Evolutionary conservation across 345 rosid species (phyloP).

Genomic region (Conringia planisiliqua): DNA sequence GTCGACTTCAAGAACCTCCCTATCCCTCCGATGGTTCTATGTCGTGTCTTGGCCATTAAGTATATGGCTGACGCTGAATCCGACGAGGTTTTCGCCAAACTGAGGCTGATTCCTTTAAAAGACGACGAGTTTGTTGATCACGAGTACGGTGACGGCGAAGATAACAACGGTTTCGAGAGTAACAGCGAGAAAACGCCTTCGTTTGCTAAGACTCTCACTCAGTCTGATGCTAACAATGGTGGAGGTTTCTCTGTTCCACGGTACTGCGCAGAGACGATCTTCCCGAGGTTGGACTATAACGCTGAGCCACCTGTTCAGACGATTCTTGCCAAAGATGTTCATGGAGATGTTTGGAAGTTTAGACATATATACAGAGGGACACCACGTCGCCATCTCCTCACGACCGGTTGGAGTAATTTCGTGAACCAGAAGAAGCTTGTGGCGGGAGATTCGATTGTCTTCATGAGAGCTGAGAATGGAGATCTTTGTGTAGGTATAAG

Average conservation of each 20-base stretch:
- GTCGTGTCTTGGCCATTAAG: conserved; percentile 61
- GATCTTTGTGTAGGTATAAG: conserved; percentile 93
- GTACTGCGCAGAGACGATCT: conserved; percentile 97
- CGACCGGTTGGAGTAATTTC: conserved; percentile 98
- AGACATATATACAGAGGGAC: conserved; percentile 97
- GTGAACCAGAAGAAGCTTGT: conserved; percentile 97
- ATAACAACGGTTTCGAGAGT: conserved; percentile 36
- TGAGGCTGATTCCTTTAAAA: conserved; percentile 53
- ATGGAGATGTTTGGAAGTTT: conserved; percentile 85
- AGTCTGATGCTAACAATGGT: conserved; percentile 97
- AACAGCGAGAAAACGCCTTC: conserved; percentile 66
- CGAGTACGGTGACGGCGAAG: conserved; percentile 30
- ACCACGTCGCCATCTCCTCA: conserved; percentile 89
- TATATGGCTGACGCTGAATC: conserved; percentile 89
- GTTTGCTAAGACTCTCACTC: conserved; percentile 92
- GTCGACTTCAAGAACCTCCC: conserved; percentile 48
- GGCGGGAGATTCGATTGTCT: conserved; percentile 93
- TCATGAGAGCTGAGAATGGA: conserved; percentile 77
- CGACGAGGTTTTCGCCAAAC: conserved; percentile 82
- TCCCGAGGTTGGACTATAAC: conserved; percentile 75
- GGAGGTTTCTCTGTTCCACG: conserved; percentile 99
- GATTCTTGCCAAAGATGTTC: conserved; percentile 89
- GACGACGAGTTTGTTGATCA: conserved; percentile 39
- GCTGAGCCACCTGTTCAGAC: conserved; percentile 97
- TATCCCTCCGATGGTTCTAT: conserved; percentile 55